Conservation (phyloP, 352 stramenopile genomes). For the Globisporangium paddicum region DNA sequence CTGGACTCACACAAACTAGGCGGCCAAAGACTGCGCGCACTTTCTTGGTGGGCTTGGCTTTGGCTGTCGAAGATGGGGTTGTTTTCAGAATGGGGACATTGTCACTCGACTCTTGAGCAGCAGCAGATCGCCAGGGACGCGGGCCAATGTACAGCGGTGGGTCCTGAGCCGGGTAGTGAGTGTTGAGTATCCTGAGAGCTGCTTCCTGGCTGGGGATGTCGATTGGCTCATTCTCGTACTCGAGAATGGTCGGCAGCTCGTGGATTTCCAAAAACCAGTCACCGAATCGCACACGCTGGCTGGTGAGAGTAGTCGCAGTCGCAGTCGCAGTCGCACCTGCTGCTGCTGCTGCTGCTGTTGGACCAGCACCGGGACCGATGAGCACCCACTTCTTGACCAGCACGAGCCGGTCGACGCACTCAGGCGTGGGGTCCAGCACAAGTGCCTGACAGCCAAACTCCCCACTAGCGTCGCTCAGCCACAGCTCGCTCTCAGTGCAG, state of each 20-base stretch:
- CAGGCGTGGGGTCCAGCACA: slow-evolving; percentile 30
- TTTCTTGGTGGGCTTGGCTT: slow-evolving; percentile 29
- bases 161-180: slow-evolving; percentile 30
- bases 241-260: slow-evolving; percentile 10
- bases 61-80: not conserved
- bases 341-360: too few species aligned
- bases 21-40: slow-evolving; percentile 40
- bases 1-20: slow-evolving; percentile 47
- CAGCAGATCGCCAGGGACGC: slow-evolving; percentile 17
- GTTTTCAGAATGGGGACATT: too few species aligned
- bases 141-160: slow-evolving; percentile 39
- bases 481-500: slow-evolving; percentile 10
- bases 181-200: slow-evolving; percentile 22
- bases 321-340: too few species aligned
- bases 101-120: not conserved
- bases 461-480: slow-evolving; percentile 29
- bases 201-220: slow-evolving; percentile 9
- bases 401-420: slow-evolving; percentile 42
- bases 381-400: slow-evolving; percentile 58
- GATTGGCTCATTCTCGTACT: slow-evolving; percentile 1
- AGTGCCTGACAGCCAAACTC: slow-evolving; percentile 16
- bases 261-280: slow-evolving; percentile 42
- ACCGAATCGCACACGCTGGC: slow-evolving; percentile 2
- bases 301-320: not conserved
- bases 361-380: slow-evolving; percentile 15